phyloP scores from a whole-genome alignment of 306 rosid species.

The Prunus davidiana region DNA sequence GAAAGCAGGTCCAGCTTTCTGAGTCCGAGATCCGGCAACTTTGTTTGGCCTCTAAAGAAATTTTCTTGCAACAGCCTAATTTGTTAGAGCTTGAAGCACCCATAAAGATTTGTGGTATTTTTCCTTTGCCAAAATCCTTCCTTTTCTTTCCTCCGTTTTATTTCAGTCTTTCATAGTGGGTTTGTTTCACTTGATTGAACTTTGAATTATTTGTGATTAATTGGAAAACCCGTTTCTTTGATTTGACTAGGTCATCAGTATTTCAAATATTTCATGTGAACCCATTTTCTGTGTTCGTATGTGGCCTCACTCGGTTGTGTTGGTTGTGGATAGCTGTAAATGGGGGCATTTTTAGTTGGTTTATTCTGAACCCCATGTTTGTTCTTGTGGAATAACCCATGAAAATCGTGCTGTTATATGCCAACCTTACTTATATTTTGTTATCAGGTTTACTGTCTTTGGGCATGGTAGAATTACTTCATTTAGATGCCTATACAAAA shows the following conservation, averaged over 20 bases:
- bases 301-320: too few species aligned
- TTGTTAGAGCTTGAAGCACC: slow-evolving; percentile 87
- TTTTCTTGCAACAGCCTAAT: slow-evolving; percentile 82
- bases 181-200: background rate
- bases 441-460: background rate
- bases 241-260: background rate
- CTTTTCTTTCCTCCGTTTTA: background rate
- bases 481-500: background rate
- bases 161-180: background rate
- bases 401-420: background rate
- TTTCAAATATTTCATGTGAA: too few species aligned
- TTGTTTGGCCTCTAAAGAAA: slow-evolving; percentile 58
- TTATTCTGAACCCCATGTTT: background rate
- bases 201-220: background rate
- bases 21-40: slow-evolving; percentile 96
- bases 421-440: background rate
- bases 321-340: too few species aligned
- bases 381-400: background rate
- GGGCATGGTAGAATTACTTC: too few species aligned
- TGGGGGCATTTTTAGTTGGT: background rate
- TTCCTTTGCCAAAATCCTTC: background rate
- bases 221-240: background rate
- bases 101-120: slow-evolving; percentile 87
- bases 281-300: too few species aligned
- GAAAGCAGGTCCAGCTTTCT: slow-evolving; percentile 88